Base-by-base conservation (phyloP, 78 protist species). In the Acrasis kona region DNA sequence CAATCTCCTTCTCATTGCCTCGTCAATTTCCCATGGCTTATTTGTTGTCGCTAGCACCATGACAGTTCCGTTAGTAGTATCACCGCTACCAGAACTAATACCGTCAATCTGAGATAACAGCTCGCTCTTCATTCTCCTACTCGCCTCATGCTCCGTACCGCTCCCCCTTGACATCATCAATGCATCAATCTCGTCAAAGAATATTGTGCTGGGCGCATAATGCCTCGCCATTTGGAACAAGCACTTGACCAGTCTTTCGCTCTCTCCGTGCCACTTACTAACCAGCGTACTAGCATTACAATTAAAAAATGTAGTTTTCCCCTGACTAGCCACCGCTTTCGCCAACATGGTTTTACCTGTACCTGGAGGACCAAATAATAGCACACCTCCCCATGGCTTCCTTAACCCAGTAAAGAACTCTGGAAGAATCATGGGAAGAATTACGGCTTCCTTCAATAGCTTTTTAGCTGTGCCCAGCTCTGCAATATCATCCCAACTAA, bases 341-440 rank as follows among this genome's bases (percentile, higher is more conserved):
- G 96, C 96, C 10, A 91, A 86, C 70, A 91, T 0, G 32, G 95
- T 91, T 73, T 92, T 92, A 34, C 96, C 96, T 1, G 93, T 88
- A 10, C 96, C 96, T 0, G 94, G 94, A 0, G 94, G 94, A 0
- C 96, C 96, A 39, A 79, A 84, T 77, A 93, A 39, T 41, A 93
- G 83, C 6, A 90, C 83, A 39, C 96, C 96, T 61, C 73, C 67
- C 92, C 91, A 91, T 1, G 95, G 88, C 9, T 78, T 39, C 12
- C 88, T 76, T 30, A 88, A 38, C 2, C 78, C 41, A 19, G 61
- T 19, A 19, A 19, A 92, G 69, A 65, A 81, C 40, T 86, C 87
- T 4, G 95, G 93, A 42, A 41, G 37, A 19, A 12, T 10, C 0
- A 76, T 41, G 0, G 95, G 95, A 12, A 84, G 57, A 10, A 78